Conservation (phyloP, 441 rosid genomes). For the Gossypium gossypioides region DNA sequence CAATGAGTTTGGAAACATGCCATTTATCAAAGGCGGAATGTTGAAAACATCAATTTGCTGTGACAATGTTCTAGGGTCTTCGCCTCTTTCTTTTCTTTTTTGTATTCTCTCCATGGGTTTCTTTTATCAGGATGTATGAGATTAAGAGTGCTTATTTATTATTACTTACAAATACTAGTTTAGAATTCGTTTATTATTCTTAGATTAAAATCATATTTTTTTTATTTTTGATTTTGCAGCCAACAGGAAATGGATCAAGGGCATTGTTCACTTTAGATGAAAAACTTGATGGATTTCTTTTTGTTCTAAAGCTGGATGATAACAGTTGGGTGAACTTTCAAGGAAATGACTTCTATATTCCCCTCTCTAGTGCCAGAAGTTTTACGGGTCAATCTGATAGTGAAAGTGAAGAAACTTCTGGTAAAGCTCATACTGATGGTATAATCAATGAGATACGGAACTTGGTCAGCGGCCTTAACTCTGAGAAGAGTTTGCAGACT, state of each 20-base stretch:
- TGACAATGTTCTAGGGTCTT: background rate
- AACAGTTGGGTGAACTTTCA: slow-evolving; percentile 54
- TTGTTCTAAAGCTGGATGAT: slow-evolving; percentile 70
- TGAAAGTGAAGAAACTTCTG: slow-evolving; percentile 31
- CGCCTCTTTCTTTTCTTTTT: too few species aligned
- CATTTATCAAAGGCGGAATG: background rate
- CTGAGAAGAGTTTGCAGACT: slow-evolving; percentile 39
- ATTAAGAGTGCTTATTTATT: background rate
- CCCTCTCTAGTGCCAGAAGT: slow-evolving; percentile 44
- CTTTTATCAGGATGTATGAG: background rate
- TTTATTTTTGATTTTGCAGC: slow-evolving; percentile 33
- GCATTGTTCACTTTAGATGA: slow-evolving; percentile 62
- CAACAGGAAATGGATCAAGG: slow-evolving; percentile 45
- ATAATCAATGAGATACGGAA: slow-evolving; percentile 72
- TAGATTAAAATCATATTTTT: slow-evolving; percentile 17
- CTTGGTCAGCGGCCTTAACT: slow-evolving; percentile 57
- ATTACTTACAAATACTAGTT: background rate
- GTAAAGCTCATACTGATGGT: slow-evolving; percentile 38
- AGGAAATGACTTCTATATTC: slow-evolving; percentile 74
- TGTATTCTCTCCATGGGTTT: too few species aligned
- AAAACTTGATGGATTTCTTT: slow-evolving; percentile 57
- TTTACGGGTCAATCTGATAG: slow-evolving; percentile 27
- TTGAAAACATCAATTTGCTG: background rate
- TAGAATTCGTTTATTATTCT: slow-evolving; percentile 3
- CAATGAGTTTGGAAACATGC: background rate